Percentiles rank a stretch among this genome's conserved stretches.
phyloP scores from a whole-genome alignment of 306 rosid species.

The Cicer chorassanicum region DNA sequence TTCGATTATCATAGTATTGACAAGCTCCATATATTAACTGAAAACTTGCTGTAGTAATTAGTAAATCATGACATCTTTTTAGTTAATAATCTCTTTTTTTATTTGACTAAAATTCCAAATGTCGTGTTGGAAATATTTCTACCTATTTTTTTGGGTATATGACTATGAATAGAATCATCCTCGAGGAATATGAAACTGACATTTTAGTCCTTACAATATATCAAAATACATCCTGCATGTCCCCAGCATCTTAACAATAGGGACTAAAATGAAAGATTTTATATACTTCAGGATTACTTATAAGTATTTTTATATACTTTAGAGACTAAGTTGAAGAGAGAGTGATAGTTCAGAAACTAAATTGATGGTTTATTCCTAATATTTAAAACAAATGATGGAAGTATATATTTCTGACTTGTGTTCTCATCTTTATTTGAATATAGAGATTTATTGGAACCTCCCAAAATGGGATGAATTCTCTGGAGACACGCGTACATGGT shows the following conservation, averaged over 20 bases:
- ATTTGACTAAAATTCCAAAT: slow-evolving; percentile 5
- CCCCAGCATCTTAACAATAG: too few relatives aligned
- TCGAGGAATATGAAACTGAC: too few relatives aligned
- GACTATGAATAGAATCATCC: background rate
- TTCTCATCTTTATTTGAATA: slow-evolving; percentile 40
- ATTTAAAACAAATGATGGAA: background rate
- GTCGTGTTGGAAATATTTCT: slow-evolving; percentile 26
- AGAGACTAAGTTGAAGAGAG: too few relatives aligned
- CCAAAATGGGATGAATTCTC: slow-evolving; percentile 80
- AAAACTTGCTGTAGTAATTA: background rate
- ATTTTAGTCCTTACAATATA: too few relatives aligned
- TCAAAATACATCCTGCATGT: too few relatives aligned
- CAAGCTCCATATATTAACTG: slow-evolving; percentile 20
- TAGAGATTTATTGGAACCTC: slow-evolving; percentile 97
- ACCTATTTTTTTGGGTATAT: slow-evolving; percentile 12
- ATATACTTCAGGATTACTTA: too few relatives aligned
- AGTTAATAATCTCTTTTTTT: slow-evolving; percentile 19
- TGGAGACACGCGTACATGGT: slow-evolving; percentile 91
- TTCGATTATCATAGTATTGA: slow-evolving; percentile 1
- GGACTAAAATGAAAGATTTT: too few relatives aligned
- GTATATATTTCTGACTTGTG: slow-evolving; percentile 41
- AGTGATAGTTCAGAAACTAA: too few relatives aligned
- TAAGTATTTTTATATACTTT: too few relatives aligned
- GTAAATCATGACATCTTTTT: slow-evolving; percentile 31
- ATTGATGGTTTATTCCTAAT: too few relatives aligned